phyloP scores from a whole-genome alignment of 257 asterid genomes.

The Forsythia viridissima region DNA sequence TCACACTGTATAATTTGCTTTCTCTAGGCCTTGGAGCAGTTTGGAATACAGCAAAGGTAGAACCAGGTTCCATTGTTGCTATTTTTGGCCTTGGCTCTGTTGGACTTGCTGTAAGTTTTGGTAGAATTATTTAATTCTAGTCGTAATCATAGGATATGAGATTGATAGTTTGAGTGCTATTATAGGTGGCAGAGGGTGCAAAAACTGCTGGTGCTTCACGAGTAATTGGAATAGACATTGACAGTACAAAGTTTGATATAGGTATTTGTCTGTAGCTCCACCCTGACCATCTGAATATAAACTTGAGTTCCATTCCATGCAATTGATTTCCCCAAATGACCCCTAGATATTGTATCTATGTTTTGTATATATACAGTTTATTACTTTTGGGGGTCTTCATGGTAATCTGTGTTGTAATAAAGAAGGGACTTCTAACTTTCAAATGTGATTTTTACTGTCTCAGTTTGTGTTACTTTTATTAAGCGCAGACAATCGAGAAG shows the following conservation, averaged over 20 bases:
- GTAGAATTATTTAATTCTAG: constrained; percentile 18
- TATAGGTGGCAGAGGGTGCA: constrained; percentile 99
- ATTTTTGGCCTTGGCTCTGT: constrained; percentile 96
- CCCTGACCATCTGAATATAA: constrained; percentile 1
- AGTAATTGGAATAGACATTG: constrained; percentile 91
- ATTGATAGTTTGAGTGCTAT: constrained; percentile 17
- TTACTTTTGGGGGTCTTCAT: not conserved
- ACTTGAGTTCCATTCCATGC: constrained; percentile 3
- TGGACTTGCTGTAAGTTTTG: constrained; percentile 92
- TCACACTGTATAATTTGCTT: constrained; percentile 16
- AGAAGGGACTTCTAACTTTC: not conserved
- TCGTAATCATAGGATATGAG: not conserved
- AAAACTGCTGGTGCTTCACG: constrained; percentile 98
- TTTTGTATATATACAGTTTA: not conserved
- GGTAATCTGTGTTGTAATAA: not conserved
- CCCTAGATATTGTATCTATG: not conserved
- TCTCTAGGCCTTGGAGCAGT: constrained; percentile 95
- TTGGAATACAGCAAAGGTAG: constrained; percentile 99
- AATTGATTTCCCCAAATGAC: not conserved
- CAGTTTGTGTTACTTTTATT: not conserved
- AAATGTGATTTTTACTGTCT: not conserved
- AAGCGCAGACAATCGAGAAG: not conserved
- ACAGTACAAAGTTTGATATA: constrained; percentile 70
- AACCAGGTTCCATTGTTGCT: constrained; percentile 92
- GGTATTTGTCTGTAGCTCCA: constrained; percentile 40